Evolutionary conservation across 2,329 filamentous ascomycete genomes (phyloP), one percentile per base, ranked within the genome.

Genomic region (Trichoderma semiorbis): DNA sequence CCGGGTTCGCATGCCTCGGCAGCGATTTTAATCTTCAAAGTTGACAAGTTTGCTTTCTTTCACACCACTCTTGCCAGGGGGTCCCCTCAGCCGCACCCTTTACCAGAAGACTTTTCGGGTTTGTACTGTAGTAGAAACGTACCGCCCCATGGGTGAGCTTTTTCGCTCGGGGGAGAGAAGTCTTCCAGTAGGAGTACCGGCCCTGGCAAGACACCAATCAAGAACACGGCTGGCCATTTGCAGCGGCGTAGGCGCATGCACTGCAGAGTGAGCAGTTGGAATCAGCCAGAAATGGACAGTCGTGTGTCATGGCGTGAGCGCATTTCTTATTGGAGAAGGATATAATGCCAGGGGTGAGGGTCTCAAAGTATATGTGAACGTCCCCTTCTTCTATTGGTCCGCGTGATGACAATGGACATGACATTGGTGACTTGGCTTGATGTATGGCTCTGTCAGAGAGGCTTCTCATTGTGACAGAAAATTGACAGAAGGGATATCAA

Each of bases 311-410:
- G 12, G 73, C 68, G 58, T 79, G 78, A 18, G 77, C 77, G 65
- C 78, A 79, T 58, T 69, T 75, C 66, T 78, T 79, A 75, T 79
- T 79, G 8, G 78, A 76, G 14, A 75, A 61, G 14, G 69, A 73
- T 50, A 69, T 34, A 32, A 76, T 73, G 50, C 67, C 73, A n/a
- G 64, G 72, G 21, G 72, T 32, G 28, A 70, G n/a, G 7, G 21
- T 47, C 26, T 53, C 66, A 53, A 36, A 70, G 67, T 28, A 26
- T 64, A 32, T 16, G 30, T 62, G 32, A 62, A 32, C 34, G 8
- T 60, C 18, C 18, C 18, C 67, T 43, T 63, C 57, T 63, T 63
- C 57, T 63, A 62, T 62, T 70, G 57, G 60, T 53, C 26, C 67
- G 39, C 50, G 36, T 55, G 68, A 53, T 26, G 58, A 30, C 60